A percentile compares a stretch with the other conserved stretches of the same genome.
These are phyloP conservation scores for Posidonia oceanica DNA, from an alignment of 116 monocot genomes.

Conservation along the genomic window DNA sequence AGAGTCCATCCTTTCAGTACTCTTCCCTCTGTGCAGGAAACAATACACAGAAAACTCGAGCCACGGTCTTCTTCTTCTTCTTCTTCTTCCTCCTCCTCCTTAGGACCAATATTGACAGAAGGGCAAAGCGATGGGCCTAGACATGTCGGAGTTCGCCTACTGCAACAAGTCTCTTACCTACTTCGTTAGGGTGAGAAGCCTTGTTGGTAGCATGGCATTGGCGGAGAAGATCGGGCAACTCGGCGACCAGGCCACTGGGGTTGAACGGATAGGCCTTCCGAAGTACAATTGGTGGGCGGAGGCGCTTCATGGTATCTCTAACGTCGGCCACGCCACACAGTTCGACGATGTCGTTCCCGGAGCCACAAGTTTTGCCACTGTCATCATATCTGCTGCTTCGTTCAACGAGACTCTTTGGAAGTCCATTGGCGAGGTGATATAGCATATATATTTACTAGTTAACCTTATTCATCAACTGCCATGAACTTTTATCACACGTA, in stretches of 20 bases:
- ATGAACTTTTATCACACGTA: too few species aligned
- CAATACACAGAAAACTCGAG: too few species aligned
- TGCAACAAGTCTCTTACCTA: slow-evolving; percentile 30
- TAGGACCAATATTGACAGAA: slow-evolving; percentile 18
- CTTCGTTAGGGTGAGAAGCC: slow-evolving; percentile 12
- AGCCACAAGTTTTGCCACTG: slow-evolving; percentile 42
- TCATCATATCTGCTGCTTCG: slow-evolving; percentile 30
- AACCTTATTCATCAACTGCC: too few species aligned
- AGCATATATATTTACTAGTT: too few species aligned
- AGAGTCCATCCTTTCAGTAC: too few species aligned
- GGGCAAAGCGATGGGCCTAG: slow-evolving; percentile 12
- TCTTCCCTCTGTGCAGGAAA: too few species aligned
- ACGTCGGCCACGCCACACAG: slow-evolving; percentile 17
- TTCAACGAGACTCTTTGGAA: slow-evolving; percentile 48
- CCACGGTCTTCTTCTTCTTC: too few species aligned
- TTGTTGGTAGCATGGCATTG: slow-evolving; percentile 26
- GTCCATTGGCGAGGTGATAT: slow-evolving; percentile 29
- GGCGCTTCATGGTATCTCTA: slow-evolving; percentile 37
- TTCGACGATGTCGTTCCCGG: slow-evolving; percentile 30
- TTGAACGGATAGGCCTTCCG: slow-evolving; percentile 28
- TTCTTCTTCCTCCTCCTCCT: background rate
- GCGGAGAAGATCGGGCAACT: slow-evolving; percentile 36
- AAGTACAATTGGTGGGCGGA: slow-evolving; percentile 59
- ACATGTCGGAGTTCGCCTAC: slow-evolving; percentile 23
- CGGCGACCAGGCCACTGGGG: slow-evolving; percentile 20